phyloP scores from a whole-genome alignment of 2,329 filamentous ascomycete species.

The Eutypa lata region DNA sequence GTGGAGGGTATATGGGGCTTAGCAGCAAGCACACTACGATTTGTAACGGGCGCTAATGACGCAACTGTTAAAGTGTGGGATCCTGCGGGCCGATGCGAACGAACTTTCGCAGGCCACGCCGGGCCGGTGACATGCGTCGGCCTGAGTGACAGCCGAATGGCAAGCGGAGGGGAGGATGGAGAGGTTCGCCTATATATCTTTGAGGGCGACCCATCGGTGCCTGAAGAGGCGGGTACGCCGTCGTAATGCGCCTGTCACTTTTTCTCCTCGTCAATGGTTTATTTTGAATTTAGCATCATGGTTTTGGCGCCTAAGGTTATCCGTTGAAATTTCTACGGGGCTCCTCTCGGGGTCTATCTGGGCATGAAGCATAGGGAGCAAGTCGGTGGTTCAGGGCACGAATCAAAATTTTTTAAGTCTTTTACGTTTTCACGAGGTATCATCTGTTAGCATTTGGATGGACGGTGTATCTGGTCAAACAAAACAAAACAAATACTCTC shows the following conservation, averaged over 20 bases:
- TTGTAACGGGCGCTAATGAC: conserved; percentile 89
- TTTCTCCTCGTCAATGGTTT: conserved; percentile 4
- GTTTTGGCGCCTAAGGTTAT: no score
- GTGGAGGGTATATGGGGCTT: conserved; percentile 95
- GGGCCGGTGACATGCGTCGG: conserved; percentile 93
- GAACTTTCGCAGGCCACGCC: conserved; percentile 86
- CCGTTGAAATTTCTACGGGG: no score
- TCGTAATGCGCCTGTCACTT: conserved; percentile 29
- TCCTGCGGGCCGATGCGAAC: conserved; percentile 85
- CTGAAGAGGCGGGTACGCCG: conserved; percentile 50
- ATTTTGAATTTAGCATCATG: no score
- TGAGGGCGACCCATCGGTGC: conserved; percentile 43
- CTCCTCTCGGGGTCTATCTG: no score
- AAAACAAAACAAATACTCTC: no score
- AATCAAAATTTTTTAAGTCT: no score
- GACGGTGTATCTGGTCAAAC: no score
- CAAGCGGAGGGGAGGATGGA: conserved; percentile 89
- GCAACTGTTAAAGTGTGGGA: conserved; percentile 96
- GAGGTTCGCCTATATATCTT: conserved; percentile 86
- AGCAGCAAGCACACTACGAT: conserved; percentile 80
- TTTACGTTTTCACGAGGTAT: no score
- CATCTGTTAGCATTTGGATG: no score
- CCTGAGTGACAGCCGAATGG: conserved; percentile 83
- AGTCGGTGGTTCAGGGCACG: no score
- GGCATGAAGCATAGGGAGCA: no score